Conservation (phyloP, 176 grass and related monocot species). For the Chrysopogon serrulatus region DNA sequence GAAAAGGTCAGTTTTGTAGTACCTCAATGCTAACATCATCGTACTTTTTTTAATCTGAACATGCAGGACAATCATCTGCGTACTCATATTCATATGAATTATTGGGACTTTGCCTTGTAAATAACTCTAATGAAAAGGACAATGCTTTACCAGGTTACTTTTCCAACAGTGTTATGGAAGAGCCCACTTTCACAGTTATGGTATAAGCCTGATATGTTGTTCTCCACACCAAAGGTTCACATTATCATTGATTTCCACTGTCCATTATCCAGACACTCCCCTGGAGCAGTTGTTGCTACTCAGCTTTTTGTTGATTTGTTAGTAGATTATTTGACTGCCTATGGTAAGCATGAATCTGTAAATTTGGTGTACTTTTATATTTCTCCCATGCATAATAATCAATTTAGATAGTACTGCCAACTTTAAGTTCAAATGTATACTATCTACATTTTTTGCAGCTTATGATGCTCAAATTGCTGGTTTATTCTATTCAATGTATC, state of each 20-base stretch:
- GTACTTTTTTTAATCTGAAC: not conserved
- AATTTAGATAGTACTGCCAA: not conserved
- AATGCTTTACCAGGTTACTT: constrained; percentile 49
- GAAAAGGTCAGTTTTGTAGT: constrained; percentile 57
- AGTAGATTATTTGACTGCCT: constrained; percentile 92
- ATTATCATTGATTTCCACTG: constrained; percentile 89
- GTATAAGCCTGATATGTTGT: constrained; percentile 79
- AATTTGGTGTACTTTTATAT: not conserved
- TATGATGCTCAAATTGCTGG: constrained; percentile 85
- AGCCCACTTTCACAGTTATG: constrained; percentile 73
- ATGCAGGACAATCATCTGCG: not conserved
- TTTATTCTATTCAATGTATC: constrained; percentile 67
- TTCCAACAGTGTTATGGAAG: constrained; percentile 65
- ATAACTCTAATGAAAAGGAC: constrained; percentile 12
- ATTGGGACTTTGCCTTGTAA: not conserved
- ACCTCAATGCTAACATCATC: not conserved
- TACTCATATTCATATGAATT: not conserved
- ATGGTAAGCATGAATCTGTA: constrained; percentile 52
- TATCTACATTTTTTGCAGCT: constrained; percentile 53
- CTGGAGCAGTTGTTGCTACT: constrained; percentile 64
- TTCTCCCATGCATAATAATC: not conserved
- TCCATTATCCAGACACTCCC: constrained; percentile 71
- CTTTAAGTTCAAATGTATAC: not conserved
- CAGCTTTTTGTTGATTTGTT: constrained; percentile 62
- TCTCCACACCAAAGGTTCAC: constrained; percentile 74